Percentiles rank a stretch among this genome's conserved stretches.
Evolutionary conservation across 495 filamentous ascomycete genomes (phyloP).

Genomic region (Hypoxylon lienhwacheense): DNA sequence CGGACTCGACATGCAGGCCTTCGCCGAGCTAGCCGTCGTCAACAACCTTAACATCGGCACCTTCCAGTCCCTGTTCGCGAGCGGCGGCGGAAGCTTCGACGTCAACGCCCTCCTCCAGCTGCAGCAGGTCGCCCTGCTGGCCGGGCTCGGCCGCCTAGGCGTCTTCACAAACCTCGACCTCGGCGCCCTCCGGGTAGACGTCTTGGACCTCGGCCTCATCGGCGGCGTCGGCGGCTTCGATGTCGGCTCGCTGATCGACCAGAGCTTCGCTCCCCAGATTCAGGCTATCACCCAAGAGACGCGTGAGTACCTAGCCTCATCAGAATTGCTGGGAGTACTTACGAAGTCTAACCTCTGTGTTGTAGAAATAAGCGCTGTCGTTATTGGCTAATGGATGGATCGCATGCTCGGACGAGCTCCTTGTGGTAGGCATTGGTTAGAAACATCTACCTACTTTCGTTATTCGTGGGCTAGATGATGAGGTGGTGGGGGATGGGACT

Average conservation of each 20-base stretch:
- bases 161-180: constrained; percentile 51
- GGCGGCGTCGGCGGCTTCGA: constrained; percentile 44
- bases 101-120: constrained; percentile 46
- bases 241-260: constrained; percentile 43
- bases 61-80: constrained; percentile 45
- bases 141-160: constrained; percentile 46
- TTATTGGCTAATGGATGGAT: constrained; percentile 13
- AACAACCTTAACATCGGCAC: constrained; percentile 47
- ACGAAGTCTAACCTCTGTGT: not conserved
- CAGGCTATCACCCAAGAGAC: constrained; percentile 41
- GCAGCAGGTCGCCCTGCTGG: constrained; percentile 48
- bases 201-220: constrained; percentile 47
- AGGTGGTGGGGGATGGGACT: not conserved
- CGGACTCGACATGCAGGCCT: constrained; percentile 44
- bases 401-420: no score
- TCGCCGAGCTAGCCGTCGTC: constrained; percentile 43
- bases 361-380: constrained; percentile 26
- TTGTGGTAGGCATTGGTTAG: no score
- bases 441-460: no score
- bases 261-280: constrained; percentile 43
- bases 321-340: no score
- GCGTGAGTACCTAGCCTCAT: constrained; percentile 8
- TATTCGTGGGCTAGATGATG: constrained; percentile 7
- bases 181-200: constrained; percentile 40
- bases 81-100: constrained; percentile 42